A percentile compares a stretch with the other conserved stretches of the same genome.
Evolutionary conservation across 768 basidiomycete species (phyloP).

Genomic region (Leccinum variicolor): DNA sequence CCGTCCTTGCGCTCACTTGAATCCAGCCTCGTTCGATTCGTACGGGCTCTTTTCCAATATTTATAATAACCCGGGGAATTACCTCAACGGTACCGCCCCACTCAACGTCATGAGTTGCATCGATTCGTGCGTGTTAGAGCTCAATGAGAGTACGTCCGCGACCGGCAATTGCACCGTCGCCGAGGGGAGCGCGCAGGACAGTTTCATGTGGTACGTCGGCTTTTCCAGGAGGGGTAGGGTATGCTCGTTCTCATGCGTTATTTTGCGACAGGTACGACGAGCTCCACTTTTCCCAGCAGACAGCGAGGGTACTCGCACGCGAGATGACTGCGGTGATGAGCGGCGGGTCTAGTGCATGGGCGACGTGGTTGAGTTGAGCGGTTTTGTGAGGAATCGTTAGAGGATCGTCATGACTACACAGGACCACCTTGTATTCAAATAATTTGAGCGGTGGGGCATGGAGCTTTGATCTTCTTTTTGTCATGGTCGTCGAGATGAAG

Average conservation of each 20-base stretch:
- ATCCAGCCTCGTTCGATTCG: conserved; percentile 56
- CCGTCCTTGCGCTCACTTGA: background rate
- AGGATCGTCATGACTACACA: background rate
- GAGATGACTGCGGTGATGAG: conserved; percentile 47
- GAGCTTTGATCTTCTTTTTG: background rate
- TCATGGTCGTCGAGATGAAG: background rate
- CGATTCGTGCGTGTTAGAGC: conserved; percentile 42
- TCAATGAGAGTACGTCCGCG: conserved; percentile 22
- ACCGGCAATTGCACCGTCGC: conserved; percentile 33
- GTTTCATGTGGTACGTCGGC: conserved; percentile 53
- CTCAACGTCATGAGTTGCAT: conserved; percentile 55
- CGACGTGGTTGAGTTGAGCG: conserved; percentile 46
- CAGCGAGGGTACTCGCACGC: conserved; percentile 49
- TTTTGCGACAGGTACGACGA: conserved; percentile 38
- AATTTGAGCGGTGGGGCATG: background rate
- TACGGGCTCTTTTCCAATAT: conserved; percentile 61
- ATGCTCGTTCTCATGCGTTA: background rate
- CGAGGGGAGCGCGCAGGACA: conserved; percentile 42
- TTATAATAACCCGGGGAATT: conserved; percentile 44
- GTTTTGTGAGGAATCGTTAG: background rate
- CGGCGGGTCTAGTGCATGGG: conserved; percentile 43
- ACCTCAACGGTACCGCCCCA: conserved; percentile 63
- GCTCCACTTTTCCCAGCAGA: conserved; percentile 59
- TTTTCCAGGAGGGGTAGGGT: background rate
- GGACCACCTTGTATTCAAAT: background rate